Percentiles rank a stretch among this genome's conserved stretches.
These are phyloP conservation scores for Verbascum thapsus DNA, from an alignment of 257 asterid species.

Conservation along the genomic window DNA sequence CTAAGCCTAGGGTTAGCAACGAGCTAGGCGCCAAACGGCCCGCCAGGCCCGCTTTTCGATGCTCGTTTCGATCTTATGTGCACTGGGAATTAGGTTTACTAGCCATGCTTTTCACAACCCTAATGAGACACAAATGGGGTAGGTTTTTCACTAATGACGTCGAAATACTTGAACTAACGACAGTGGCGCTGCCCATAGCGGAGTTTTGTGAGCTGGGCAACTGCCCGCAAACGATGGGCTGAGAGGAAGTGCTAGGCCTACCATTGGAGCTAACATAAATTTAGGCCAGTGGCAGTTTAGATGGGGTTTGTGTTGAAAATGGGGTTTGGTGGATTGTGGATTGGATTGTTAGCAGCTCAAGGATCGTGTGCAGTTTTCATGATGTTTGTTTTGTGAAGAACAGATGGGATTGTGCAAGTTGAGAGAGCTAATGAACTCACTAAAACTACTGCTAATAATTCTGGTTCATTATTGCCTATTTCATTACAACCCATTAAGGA, in stretches of 20 bases:
- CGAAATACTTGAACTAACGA: constrained; percentile 65
- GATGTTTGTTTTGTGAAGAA: constrained; percentile 56
- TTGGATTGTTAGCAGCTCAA: constrained; percentile 95
- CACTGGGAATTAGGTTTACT: constrained; percentile 57
- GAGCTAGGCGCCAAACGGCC: constrained; percentile 83
- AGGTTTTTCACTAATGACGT: constrained; percentile 62
- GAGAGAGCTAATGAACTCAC: constrained; percentile 74
- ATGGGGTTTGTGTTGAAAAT: constrained; percentile 69
- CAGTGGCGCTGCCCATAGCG: constrained; percentile 79
- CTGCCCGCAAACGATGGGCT: constrained; percentile 94
- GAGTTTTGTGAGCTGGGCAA: constrained; percentile 93
- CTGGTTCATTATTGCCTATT: constrained; percentile 37
- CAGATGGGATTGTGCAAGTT: constrained; percentile 71
- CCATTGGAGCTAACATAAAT: constrained; percentile 73
- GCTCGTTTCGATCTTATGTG: constrained; percentile 55
- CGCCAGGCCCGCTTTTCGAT: constrained; percentile 56
- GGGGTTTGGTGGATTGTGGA: constrained; percentile 89
- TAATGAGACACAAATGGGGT: constrained; percentile 79
- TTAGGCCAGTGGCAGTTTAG: constrained; percentile 87
- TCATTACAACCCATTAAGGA: background rate
- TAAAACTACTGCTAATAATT: constrained; percentile 12
- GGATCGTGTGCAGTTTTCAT: constrained; percentile 73
- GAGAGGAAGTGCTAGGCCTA: constrained; percentile 93
- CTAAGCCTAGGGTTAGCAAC: constrained; percentile 73
- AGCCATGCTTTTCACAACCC: constrained; percentile 67